These are phyloP conservation scores for Scheffersomyces ergatensis DNA, from an alignment of 805 yeast species.

Conservation along the genomic window DNA sequence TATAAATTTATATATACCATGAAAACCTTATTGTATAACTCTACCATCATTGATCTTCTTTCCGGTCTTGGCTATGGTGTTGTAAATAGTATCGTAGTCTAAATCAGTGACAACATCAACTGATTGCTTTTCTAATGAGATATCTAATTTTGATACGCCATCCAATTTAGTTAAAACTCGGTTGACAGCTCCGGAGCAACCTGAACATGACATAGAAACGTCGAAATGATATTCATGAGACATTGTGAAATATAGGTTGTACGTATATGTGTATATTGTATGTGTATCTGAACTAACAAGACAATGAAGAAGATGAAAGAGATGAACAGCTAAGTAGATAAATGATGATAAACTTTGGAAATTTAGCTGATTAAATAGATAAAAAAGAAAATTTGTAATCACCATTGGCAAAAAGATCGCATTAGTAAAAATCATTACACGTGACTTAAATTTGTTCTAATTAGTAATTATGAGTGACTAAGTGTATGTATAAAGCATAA, in stretches of 20 bases:
- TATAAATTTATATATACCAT: neutral
- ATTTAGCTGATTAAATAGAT: too few species aligned
- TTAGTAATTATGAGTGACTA: too few species aligned
- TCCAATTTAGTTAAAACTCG: constrained; percentile 67
- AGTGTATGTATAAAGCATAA: too few species aligned
- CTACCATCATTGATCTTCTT: constrained; percentile 73
- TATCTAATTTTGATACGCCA: constrained; percentile 72
- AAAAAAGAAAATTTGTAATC: too few species aligned
- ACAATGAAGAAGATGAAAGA: too few species aligned
- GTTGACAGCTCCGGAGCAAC: constrained; percentile 85
- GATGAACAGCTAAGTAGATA: too few species aligned
- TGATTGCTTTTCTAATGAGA: constrained; percentile 75
- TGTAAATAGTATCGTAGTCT: constrained; percentile 75
- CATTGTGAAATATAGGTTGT: constrained; percentile 23
- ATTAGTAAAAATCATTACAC: constrained; percentile 89
- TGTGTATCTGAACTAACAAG: too few species aligned
- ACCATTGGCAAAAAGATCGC: too few species aligned
- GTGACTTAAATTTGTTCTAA: constrained; percentile 97
- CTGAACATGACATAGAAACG: constrained; percentile 83
- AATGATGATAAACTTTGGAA: too few species aligned
- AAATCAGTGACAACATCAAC: constrained; percentile 73
- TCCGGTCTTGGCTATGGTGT: constrained; percentile 85
- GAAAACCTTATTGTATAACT: constrained; percentile 41
- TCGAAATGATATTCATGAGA: constrained; percentile 71
- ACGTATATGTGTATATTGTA: neutral